A percentile compares a stretch with the other conserved stretches of the same genome.
Conservation (phyloP, 441 rosid genomes). For the Omphalea diandra region DNA sequence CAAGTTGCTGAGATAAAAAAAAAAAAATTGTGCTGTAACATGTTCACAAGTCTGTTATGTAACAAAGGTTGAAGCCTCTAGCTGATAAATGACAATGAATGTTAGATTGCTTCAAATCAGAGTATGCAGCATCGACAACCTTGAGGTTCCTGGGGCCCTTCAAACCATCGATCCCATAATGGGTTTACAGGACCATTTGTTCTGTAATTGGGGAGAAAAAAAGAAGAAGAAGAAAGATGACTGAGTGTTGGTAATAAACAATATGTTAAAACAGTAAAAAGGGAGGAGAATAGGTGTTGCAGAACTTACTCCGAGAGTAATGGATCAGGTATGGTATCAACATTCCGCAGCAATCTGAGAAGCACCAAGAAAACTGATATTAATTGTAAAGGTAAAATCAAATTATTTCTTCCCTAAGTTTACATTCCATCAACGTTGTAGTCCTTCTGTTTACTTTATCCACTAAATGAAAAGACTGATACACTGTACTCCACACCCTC, state of each 20-base stretch:
- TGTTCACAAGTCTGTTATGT: conserved; percentile 9
- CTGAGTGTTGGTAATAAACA: conserved; percentile 12
- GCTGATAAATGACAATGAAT: conserved; percentile 19
- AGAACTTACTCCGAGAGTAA: conserved; percentile 63
- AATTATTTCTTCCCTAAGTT: too few species aligned
- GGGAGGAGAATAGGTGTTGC: not conserved
- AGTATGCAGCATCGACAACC: conserved; percentile 78
- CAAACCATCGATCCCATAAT: conserved; percentile 85
- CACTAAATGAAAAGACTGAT: too few species aligned
- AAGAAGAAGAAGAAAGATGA: not conserved
- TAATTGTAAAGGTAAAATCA: too few species aligned
- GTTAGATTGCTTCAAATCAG: conserved; percentile 37
- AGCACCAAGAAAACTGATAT: conserved; percentile 15
- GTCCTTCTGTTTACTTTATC: too few species aligned
- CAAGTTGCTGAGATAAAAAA: conserved; percentile 8
- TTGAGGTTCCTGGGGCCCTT: conserved; percentile 62
- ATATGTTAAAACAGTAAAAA: conserved; percentile 4
- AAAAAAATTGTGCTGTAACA: not conserved
- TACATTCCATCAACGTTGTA: too few species aligned
- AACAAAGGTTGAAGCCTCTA: conserved; percentile 19
- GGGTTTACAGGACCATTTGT: conserved; percentile 61
- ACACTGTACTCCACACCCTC: too few species aligned
- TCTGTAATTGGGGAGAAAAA: conserved; percentile 38
- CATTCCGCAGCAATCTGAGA: conserved; percentile 45
- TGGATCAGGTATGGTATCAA: conserved; percentile 58